Base-by-base conservation (phyloP, 495 filamentous ascomycete species). In the Xylaria palmicola region DNA sequence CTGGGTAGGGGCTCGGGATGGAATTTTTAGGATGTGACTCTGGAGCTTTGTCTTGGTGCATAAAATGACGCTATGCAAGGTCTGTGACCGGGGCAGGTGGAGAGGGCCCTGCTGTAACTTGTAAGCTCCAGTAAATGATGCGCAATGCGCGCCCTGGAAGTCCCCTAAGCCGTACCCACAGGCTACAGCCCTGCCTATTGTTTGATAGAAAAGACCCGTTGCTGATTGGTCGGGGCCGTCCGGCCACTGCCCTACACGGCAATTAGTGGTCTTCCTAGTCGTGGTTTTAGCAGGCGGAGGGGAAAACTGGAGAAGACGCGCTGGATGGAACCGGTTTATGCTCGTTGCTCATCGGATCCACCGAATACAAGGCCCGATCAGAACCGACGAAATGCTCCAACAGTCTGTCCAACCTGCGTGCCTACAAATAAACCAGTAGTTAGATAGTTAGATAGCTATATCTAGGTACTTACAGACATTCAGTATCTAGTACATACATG, bases 41-140 rank as follows among this genome's bases (percentile, higher is more conserved):
- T 54, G 6, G 3, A 19, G n/a, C 4, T 54, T 34, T 9, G 34
- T 29, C 29, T 54, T 22, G 51, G 53, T 44, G 53, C 51, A 56
- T 56, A 56, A 56, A 44, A 56, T 56, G 53, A 56, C 53, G 53
- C 53, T 44, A 56, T 56, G 53, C 27, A 52, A 37, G 9, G 49
- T 20, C 32, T 20, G 12, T 54, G 34, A 36, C 36, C 22, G 26
- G 53, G 39, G 53, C 9, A 9, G 26, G 3, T n/a, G 55, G 55
- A 20, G 32, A 39, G 39, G n/a, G 29, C 40, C 40, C n/a, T 27
- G 0, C 2, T 3, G 27, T 3, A 15, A 6, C 51, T 24, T 57
- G 24, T 20, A 5, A 41, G 17, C 53, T 44, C 39, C 53, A 44
- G 53, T 56, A 43, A 56, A 56, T 56, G 52, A 56, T 30, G 37